Conservation (phyloP, 2,329 filamentous ascomycete species). For the Hyphodiscus sp. region DNA sequence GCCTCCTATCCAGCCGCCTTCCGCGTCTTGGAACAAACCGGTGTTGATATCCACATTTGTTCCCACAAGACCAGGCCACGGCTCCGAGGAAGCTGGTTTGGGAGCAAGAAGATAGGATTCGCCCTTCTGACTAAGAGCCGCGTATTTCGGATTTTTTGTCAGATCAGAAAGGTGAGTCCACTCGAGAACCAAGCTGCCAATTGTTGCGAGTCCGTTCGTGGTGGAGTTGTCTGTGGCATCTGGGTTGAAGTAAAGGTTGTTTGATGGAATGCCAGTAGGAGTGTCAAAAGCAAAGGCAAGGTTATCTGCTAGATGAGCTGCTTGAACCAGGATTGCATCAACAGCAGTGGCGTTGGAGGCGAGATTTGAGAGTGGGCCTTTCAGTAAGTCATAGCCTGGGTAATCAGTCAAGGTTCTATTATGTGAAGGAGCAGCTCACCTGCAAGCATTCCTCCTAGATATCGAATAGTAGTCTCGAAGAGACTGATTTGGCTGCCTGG, state of each 20-base stretch:
- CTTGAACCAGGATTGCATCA: constrained; percentile 57
- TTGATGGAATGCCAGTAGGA: constrained; percentile 66
- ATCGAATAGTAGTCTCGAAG: constrained; percentile 88
- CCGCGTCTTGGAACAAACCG: constrained; percentile 59
- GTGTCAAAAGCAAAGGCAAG: constrained; percentile 76
- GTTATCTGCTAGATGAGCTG: constrained; percentile 60
- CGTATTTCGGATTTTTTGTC: constrained; percentile 62
- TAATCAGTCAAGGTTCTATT: neutral
- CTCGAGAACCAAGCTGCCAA: constrained; percentile 74
- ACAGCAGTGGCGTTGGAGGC: constrained; percentile 40
- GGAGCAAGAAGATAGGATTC: constrained; percentile 66
- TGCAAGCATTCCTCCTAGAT: constrained; percentile 73
- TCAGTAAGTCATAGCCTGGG: constrained; percentile 63
- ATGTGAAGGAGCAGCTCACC: constrained; percentile 40
- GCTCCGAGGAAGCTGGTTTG: constrained; percentile 54
- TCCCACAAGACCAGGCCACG: constrained; percentile 72
- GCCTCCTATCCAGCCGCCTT: constrained; percentile 71
- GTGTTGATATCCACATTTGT: constrained; percentile 56
- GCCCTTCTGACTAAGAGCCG: constrained; percentile 56
- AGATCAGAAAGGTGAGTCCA: constrained; percentile 78
- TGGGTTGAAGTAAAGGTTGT: constrained; percentile 55
- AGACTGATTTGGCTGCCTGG: constrained; percentile 53
- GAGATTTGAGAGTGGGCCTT: constrained; percentile 53
- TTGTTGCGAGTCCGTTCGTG: constrained; percentile 68
- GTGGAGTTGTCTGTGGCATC: constrained; percentile 41